Evolutionary conservation across 2,329 filamentous ascomycete species (phyloP), one percentile per base, ranked within the genome.

Genomic region (Colletotrichum caudatum): DNA sequence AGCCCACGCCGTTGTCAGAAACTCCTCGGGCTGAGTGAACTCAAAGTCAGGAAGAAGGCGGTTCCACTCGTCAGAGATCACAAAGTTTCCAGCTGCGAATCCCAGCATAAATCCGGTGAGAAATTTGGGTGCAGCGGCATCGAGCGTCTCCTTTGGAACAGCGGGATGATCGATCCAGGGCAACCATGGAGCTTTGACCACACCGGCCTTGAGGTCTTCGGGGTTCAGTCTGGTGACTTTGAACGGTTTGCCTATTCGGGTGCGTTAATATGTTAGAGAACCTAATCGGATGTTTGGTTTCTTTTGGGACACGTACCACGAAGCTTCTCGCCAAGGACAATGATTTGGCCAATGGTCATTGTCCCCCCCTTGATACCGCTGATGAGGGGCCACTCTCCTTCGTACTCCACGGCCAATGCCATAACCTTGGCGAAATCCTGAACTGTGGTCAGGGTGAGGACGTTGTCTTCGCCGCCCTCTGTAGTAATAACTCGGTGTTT

Each of bases 121-220:
- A 12, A 75, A 57, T 2, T 16, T 23, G 1, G 16, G 8, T 6
- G 66, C 33, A n/a, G 74, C 67, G 1, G 66, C 67, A 0, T 78
- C 69, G 0, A 76, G 59, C 12, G 77, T 65, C 12, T 78, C 77
- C 6, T 73, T 62, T 2, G 76, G 67, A 62, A 77, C 57, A 12
- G 72, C 29, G 1, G 67, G 35, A 66, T 82, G 81, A 1, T 51
- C 71, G 16, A 79, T 74, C 73, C 73, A 26, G 37, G 84, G 76
- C 26, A 77, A 68, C 86, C 86, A 88, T 4, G 80, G 81, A 0
- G 82, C 77, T 18, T 80, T 80, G 2, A 84, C 73, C 16, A 69
- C 67, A 8, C 85, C 86, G 3, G 78, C 81, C 74, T 84, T 77
- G 6, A 90, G 82, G 74, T 90, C 87, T 61, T 82, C 80, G 0